phyloP scores from a whole-genome alignment of 148 eudicot genomes.

The Camellia granthamiana region DNA sequence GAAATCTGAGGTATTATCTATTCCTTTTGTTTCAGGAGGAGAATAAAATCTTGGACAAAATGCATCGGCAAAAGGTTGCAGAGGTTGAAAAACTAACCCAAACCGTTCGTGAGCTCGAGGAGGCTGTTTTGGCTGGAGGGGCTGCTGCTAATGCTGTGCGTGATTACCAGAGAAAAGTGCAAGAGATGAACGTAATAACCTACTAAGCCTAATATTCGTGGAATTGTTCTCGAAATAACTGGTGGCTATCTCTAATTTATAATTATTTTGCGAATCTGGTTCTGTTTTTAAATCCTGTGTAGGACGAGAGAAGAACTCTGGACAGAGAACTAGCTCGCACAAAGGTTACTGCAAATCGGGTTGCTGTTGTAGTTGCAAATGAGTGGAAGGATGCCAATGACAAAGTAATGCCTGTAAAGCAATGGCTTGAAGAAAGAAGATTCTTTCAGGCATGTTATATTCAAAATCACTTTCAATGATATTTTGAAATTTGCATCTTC shows the following conservation, averaged over 20 bases:
- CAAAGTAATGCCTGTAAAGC: slow-evolving; percentile 98
- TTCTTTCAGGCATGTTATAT: slow-evolving; percentile 65
- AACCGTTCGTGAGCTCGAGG: slow-evolving; percentile 92
- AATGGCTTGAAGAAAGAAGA: slow-evolving; percentile 97
- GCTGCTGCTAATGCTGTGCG: slow-evolving; percentile 99
- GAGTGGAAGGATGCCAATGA: slow-evolving; percentile 98
- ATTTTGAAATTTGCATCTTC: neutral
- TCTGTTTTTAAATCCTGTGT: slow-evolving; percentile 14
- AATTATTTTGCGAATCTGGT: slow-evolving; percentile 2
- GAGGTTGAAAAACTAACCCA: slow-evolving; percentile 96
- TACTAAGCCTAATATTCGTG: neutral
- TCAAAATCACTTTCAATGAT: neutral
- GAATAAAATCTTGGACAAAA: slow-evolving; percentile 83
- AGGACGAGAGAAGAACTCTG: slow-evolving; percentile 86
- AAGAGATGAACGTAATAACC: slow-evolving; percentile 76
- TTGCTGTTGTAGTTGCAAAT: slow-evolving; percentile 93
- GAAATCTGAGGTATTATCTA: neutral
- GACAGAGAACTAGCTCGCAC: slow-evolving; percentile 96
- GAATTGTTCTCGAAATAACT: neutral
- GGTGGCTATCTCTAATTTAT: neutral
- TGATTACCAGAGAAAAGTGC: slow-evolving; percentile 92
- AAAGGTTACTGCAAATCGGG: slow-evolving; percentile 89
- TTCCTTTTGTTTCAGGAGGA: slow-evolving; percentile 63
- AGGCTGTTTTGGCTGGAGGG: slow-evolving; percentile 96
- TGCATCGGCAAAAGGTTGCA: slow-evolving; percentile 89